A percentile compares a stretch with the other conserved stretches of the same genome.
Evolutionary conservation across 2,329 filamentous ascomycete genomes (phyloP).

Genomic region (Colletotrichum filicis): DNA sequence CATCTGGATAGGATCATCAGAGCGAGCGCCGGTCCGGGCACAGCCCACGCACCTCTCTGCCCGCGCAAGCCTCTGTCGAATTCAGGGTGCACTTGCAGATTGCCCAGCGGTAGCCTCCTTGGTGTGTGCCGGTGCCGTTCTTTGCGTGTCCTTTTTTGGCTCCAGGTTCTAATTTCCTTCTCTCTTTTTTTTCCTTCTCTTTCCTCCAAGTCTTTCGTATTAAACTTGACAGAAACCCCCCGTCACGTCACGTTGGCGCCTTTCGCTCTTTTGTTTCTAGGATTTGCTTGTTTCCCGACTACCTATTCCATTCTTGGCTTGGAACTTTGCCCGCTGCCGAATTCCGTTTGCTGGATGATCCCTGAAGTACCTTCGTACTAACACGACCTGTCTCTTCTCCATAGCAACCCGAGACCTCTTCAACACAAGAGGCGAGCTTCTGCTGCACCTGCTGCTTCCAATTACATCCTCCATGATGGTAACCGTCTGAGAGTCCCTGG

Average conservation of each 20-base stretch:
- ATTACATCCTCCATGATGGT: conserved; percentile 30
- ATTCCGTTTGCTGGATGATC: conserved; percentile 7
- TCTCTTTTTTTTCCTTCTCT: conserved; percentile 4
- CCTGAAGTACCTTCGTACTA: background rate
- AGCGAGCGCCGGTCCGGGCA: conserved; percentile 33
- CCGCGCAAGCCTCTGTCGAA: conserved; percentile 20
- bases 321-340: conserved; percentile 11
- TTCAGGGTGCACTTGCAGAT: conserved; percentile 9
- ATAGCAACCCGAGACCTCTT: conserved; percentile 29
- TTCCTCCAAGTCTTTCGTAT: conserved; percentile 15
- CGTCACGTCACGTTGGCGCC: conserved; percentile 19
- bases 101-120: conserved; percentile 20
- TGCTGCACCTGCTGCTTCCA: conserved; percentile 32
- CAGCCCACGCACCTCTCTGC: conserved; percentile 28
- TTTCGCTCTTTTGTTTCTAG: conserved; percentile 8
- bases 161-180: background rate
- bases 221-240: conserved; percentile 24
- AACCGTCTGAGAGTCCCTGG: conserved; percentile 30
- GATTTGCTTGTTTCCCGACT: conserved; percentile 16
- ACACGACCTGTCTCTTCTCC: conserved; percentile 19
- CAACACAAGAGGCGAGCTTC: conserved; percentile 36
- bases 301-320: conserved; percentile 11
- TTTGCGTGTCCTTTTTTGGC: background rate
- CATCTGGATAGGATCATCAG: conserved; percentile 32
- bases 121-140: conserved; percentile 9